A percentile compares a stretch with the other conserved stretches of the same genome.
These are phyloP conservation scores for Phytophthora idaei DNA, from an alignment of 352 stramenopile species.

Conservation along the genomic window DNA sequence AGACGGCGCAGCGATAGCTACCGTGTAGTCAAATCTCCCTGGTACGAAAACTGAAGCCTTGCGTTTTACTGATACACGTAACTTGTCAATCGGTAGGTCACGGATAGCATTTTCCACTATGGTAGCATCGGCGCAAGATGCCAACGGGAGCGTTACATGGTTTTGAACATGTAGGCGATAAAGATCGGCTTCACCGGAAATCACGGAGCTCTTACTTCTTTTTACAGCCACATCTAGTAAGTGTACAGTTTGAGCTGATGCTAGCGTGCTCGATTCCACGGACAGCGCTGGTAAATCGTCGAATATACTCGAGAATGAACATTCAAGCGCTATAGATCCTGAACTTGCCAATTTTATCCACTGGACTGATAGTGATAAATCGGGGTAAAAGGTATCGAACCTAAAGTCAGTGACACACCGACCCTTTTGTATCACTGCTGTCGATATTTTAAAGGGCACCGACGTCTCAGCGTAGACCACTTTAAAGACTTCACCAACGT, in stretches of 20 bases:
- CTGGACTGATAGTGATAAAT: neutral
- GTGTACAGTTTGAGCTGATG: neutral
- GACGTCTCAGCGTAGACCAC: neutral
- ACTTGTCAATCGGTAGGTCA: neutral
- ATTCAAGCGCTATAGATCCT: neutral
- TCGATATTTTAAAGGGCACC: neutral
- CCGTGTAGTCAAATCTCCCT: slow-evolving; percentile 1
- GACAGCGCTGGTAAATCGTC: neutral
- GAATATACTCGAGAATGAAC: neutral
- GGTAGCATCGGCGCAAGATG: neutral
- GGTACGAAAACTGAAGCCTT: neutral
- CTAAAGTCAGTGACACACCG: neutral
- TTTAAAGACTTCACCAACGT: neutral
- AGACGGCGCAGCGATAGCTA: neutral
- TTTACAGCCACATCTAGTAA: neutral
- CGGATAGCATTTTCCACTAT: neutral
- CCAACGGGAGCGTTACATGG: neutral
- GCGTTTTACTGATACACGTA: slow-evolving; percentile 1
- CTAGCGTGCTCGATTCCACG: neutral
- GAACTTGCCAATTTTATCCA: neutral
- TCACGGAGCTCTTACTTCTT: neutral
- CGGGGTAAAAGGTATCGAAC: neutral
- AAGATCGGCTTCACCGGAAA: neutral
- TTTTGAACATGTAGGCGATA: slow-evolving; percentile 1
- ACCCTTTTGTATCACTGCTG: neutral